phyloP scores from a whole-genome alignment of 2,329 filamentous ascomycete genomes.

The Tolypocladium nubicola region DNA sequence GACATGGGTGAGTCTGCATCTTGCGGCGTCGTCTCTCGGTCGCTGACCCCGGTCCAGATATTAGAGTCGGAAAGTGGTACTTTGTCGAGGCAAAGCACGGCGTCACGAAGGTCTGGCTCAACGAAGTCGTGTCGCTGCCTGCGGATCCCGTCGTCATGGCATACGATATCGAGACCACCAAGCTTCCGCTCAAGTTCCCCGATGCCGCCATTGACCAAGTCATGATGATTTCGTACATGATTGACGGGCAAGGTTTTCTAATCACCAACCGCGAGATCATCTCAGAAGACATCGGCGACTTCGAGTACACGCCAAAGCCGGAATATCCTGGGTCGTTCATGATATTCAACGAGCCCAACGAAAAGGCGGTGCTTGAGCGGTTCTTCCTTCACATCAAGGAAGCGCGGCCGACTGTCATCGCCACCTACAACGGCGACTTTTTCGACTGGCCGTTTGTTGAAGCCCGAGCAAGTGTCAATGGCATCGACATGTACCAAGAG shows the following conservation, averaged over 20 bases:
- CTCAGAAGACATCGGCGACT: slow-evolving; percentile 92
- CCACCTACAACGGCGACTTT: slow-evolving; percentile 99
- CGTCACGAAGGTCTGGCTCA: slow-evolving; percentile 67
- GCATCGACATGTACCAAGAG: slow-evolving; percentile 98
- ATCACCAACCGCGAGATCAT: slow-evolving; percentile 98
- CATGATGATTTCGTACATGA: slow-evolving; percentile 99
- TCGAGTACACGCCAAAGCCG: slow-evolving; percentile 95
- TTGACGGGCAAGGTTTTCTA: slow-evolving; percentile 92
- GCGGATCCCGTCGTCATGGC: slow-evolving; percentile 97
- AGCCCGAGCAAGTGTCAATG: slow-evolving; percentile 80
- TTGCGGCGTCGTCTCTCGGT: not conserved
- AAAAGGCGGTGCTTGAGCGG: slow-evolving; percentile 75
- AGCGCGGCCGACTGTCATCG: slow-evolving; percentile 87
- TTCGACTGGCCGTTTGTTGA: slow-evolving; percentile 99
- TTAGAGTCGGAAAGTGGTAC: slow-evolving; percentile 96
- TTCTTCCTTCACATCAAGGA: slow-evolving; percentile 97
- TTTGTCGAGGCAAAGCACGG: slow-evolving; percentile 91
- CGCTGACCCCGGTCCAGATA: slow-evolving; percentile 47
- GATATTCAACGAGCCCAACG: slow-evolving; percentile 96
- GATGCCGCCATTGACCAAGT: slow-evolving; percentile 91
- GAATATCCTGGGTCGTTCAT: slow-evolving; percentile 94
- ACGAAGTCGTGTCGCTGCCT: slow-evolving; percentile 79
- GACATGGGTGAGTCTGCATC: slow-evolving; percentile 54
- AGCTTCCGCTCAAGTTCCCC: slow-evolving; percentile 91
- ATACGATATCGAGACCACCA: slow-evolving; percentile 98